Evolutionary conservation across 345 rosid genomes (phyloP), one percentile per base, ranked within the genome.

Genomic region (Capsella bursapastoris): DNA sequence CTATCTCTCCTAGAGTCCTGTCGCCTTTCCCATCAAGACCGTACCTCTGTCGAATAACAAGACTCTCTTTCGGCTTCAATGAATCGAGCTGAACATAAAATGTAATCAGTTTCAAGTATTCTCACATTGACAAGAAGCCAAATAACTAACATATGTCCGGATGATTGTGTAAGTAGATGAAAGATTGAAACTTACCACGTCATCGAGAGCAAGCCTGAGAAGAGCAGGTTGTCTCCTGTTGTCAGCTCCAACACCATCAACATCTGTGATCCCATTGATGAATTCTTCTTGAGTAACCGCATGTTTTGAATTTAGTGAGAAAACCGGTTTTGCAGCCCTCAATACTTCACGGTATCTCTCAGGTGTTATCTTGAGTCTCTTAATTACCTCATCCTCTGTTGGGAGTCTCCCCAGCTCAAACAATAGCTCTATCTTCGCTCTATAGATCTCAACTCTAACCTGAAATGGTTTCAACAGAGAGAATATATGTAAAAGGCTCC

Each of bases 1-100:
- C 97, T 38, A 95, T 92, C 86, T 95, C 97, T 53, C 96, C 95
- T 50, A 95, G 44, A 18, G 99, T 88, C 74, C 99, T 83, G 58
- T 89, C 96, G 4, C 99, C 99, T 88, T 84, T 95, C 7, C 97
- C 99, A 10, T 95, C 99, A 7, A 95, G 89, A 18, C 99, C 99
- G 22, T 82, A 95, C 80, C 97, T 85, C 56, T 90, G 99, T 57
- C 99, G 84, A 68, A 95, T 79, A 70, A 95, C 99, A 59, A 92
- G 70, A 79, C 96, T 95, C 89, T 92, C 99, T 82, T 95, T 93
- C 0, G 97, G 97, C 82, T 89, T 91, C 64, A 91, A 77, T 56
- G 97, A 91, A 79, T 91, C 97, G 5, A 91, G 93, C 97, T 91
- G 89, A 27, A 4, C 45, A 45, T 8, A 8, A 44, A 75, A 31